These are phyloP conservation scores for Backusella parvicylindrica DNA, from an alignment of 192 early-diverging fungal species.

Conservation along the genomic window DNA sequence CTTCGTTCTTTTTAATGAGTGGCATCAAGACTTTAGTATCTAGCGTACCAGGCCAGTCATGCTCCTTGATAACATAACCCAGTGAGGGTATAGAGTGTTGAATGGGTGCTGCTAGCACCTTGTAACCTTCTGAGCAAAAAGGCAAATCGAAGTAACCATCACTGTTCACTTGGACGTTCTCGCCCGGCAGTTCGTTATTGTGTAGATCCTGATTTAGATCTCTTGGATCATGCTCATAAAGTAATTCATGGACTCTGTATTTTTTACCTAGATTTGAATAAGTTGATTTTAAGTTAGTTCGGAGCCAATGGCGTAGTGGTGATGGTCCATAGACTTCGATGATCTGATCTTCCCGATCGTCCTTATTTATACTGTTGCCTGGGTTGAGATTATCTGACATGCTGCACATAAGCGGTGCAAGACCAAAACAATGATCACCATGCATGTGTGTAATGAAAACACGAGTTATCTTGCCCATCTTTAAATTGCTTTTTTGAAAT, in stretches of 20 bases:
- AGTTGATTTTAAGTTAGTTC: slow-evolving; percentile 34
- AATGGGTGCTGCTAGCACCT: slow-evolving; percentile 42
- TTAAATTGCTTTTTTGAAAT: slow-evolving; percentile 38
- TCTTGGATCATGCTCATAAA: slow-evolving; percentile 19
- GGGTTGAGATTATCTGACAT: slow-evolving; percentile 22
- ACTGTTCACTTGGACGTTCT: slow-evolving; percentile 5
- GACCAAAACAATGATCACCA: slow-evolving; percentile 53
- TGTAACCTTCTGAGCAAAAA: not conserved
- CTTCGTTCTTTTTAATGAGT: slow-evolving; percentile 32
- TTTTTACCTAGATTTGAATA: slow-evolving; percentile 33
- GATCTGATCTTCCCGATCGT: not conserved
- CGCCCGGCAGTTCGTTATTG: slow-evolving; percentile 16
- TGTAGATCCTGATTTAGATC: slow-evolving; percentile 15
- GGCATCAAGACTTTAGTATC: slow-evolving; percentile 36
- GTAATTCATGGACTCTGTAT: slow-evolving; percentile 45
- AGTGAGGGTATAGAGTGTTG: slow-evolving; percentile 50
- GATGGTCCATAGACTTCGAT: slow-evolving; percentile 52
- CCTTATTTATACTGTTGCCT: not conserved
- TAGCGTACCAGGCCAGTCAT: slow-evolving; percentile 36
- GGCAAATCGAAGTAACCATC: not conserved
- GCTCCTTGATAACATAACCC: slow-evolving; percentile 47
- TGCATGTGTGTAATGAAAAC: slow-evolving; percentile 54
- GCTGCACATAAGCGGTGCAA: slow-evolving; percentile 48
- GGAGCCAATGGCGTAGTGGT: slow-evolving; percentile 37
- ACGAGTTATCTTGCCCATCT: slow-evolving; percentile 29